Evolutionary conservation across 1,284 basidiomycete species (phyloP).

Genomic region (Pisolithus thermaeus): DNA sequence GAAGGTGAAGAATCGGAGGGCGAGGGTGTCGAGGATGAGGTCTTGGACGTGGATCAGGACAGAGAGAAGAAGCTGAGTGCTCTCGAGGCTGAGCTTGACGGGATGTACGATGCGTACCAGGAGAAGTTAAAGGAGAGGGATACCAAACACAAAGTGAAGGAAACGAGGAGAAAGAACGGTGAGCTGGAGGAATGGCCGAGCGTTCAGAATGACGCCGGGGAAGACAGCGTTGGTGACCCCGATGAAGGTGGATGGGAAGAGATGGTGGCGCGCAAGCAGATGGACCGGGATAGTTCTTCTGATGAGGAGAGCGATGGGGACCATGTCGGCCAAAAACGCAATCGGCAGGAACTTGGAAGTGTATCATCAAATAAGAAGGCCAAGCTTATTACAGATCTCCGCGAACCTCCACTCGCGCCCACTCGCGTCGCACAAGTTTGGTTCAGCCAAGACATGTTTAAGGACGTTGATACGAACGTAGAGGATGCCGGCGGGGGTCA

Average conservation of each 20-base stretch:
- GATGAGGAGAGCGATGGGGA: slow-evolving; percentile 50
- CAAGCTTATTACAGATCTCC: slow-evolving; percentile 38
- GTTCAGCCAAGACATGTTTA: slow-evolving; percentile 96
- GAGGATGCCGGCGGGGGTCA: slow-evolving; percentile 34
- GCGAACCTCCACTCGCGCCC: slow-evolving; percentile 31
- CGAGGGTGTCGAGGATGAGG: slow-evolving; percentile 41
- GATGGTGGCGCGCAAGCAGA: slow-evolving; percentile 58
- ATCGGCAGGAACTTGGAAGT: slow-evolving; percentile 31
- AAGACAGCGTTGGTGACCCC: slow-evolving; percentile 41
- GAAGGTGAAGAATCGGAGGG: slow-evolving; percentile 34
- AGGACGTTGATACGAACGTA: slow-evolving; percentile 40
- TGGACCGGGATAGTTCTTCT: slow-evolving; percentile 52
- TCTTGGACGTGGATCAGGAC: slow-evolving; percentile 66
- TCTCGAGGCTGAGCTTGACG: slow-evolving; percentile 85
- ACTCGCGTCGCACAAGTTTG: slow-evolving; percentile 66
- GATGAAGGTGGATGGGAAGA: slow-evolving; percentile 69
- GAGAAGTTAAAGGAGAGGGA: slow-evolving; percentile 80
- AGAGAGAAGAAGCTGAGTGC: slow-evolving; percentile 54
- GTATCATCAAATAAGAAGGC: slow-evolving; percentile 33
- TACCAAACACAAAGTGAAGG: slow-evolving; percentile 85
- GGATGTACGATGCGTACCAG: slow-evolving; percentile 85
- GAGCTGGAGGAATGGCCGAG: slow-evolving; percentile 77
- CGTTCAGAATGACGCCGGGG: slow-evolving; percentile 49
- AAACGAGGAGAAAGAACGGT: slow-evolving; percentile 73
- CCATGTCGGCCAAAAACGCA: slow-evolving; percentile 37